These are phyloP conservation scores for Cyclocybe aegerita DNA, from an alignment of 768 basidiomycete species.

Conservation along the genomic window DNA sequence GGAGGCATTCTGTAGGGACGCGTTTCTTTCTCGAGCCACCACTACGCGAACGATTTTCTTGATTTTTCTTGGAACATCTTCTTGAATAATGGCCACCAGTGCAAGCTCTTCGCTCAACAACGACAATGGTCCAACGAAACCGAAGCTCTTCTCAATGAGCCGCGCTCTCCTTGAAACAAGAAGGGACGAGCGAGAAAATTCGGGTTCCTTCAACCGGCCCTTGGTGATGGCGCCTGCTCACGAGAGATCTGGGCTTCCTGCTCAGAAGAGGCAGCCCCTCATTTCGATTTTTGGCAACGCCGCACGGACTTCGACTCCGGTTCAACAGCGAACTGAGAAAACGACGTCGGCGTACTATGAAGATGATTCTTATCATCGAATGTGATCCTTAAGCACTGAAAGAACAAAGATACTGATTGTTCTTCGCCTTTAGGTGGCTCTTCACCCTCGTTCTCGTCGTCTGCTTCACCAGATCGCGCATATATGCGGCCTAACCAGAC, in stretches of 20 bases:
- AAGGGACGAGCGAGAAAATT: no score
- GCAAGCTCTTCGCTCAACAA: not conserved
- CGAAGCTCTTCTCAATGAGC: slow-evolving; percentile 3
- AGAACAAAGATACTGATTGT: not conserved
- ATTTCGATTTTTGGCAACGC: not conserved
- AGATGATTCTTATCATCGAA: no score
- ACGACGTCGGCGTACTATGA: no score
- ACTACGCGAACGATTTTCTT: not conserved
- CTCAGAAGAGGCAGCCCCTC: not conserved
- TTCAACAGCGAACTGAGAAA: not conserved
- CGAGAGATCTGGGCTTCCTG: not conserved
- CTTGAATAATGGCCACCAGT: slow-evolving; percentile 3
- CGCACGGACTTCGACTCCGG: slow-evolving; percentile 7
- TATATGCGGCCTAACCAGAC: slow-evolving; percentile 18
- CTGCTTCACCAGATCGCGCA: slow-evolving; percentile 19
- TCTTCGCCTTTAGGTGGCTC: slow-evolving; percentile 7
- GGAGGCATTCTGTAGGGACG: not conserved
- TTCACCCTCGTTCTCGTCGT: slow-evolving; percentile 7
- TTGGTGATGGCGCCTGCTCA: not conserved
- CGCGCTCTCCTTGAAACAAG: no score
- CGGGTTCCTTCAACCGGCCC: no score
- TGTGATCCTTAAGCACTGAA: no score
- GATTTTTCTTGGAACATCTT: no score
- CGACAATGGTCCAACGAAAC: not conserved
- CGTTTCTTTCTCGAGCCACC: not conserved